Evolutionary conservation across 148 eudicot species (phyloP).

Genomic region (Rhododendron kiyosumense): DNA sequence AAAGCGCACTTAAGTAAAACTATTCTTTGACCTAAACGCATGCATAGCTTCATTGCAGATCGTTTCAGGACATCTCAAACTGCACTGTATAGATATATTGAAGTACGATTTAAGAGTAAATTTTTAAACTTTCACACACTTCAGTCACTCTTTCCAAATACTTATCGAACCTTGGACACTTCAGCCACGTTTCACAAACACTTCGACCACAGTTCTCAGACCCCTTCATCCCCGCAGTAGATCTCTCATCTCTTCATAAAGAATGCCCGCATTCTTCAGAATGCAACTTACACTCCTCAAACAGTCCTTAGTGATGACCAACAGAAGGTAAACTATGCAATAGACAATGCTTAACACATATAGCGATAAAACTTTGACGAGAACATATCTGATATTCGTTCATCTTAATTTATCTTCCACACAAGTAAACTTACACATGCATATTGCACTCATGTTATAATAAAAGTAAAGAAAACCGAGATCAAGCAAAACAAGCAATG

Average conservation of each 20-base stretch:
- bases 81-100: background rate
- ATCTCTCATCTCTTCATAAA: background rate
- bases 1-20: background rate
- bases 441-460: background rate
- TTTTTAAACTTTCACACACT: background rate
- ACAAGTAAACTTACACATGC: background rate
- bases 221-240: background rate
- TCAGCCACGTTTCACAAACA: background rate
- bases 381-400: background rate
- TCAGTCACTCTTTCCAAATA: background rate
- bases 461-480: background rate
- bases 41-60: background rate
- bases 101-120: background rate
- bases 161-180: background rate
- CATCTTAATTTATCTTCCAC: background rate
- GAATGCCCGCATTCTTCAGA: background rate
- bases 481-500: background rate
- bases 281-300: background rate
- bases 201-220: background rate
- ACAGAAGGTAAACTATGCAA: background rate
- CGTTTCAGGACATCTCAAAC: background rate
- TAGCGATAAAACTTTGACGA: background rate
- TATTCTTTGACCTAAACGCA: background rate
- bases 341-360: background rate
- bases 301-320: background rate